Evolutionary conservation across 345 rosid genomes (phyloP).

Genomic region (Laguncularia racemosa): DNA sequence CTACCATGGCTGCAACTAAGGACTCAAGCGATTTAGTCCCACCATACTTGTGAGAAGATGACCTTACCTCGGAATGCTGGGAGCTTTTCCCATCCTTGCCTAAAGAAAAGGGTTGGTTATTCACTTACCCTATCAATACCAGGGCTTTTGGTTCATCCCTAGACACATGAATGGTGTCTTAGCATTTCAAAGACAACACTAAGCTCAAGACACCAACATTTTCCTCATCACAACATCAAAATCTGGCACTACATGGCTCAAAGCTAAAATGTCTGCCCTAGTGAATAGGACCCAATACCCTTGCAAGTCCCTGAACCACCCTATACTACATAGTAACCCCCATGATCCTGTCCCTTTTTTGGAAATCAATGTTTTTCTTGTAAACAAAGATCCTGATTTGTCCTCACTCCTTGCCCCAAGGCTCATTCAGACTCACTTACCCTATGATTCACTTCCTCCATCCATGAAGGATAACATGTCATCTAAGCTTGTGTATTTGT

Average conservation of each 20-base stretch:
- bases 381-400: constrained; percentile 11
- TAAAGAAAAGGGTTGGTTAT: constrained; percentile 5
- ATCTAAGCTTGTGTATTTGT: constrained; percentile 13
- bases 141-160: constrained; percentile 10
- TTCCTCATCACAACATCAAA: constrained; percentile 15
- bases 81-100: constrained; percentile 7
- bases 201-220: constrained; percentile 8
- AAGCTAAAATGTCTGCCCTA: constrained; percentile 14
- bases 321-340: constrained; percentile 3
- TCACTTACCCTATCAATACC: background rate
- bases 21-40: background rate
- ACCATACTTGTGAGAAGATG: background rate
- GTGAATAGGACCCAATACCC: constrained; percentile 3
- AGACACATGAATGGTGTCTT: constrained; percentile 4
- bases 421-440: constrained; percentile 10
- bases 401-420: constrained; percentile 7
- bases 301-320: background rate
- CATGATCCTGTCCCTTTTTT: constrained; percentile 12
- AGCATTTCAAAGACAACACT: constrained; percentile 3
- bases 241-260: constrained; percentile 19
- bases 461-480: constrained; percentile 3
- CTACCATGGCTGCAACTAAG: too few species aligned
- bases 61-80: constrained; percentile 4
- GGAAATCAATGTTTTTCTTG: constrained; percentile 1
- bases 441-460: constrained; percentile 10